A percentile compares a stretch with the other conserved stretches of the same genome.
Evolutionary conservation across 106 monocot species (phyloP).

Genomic region (Ottelia alismoides): DNA sequence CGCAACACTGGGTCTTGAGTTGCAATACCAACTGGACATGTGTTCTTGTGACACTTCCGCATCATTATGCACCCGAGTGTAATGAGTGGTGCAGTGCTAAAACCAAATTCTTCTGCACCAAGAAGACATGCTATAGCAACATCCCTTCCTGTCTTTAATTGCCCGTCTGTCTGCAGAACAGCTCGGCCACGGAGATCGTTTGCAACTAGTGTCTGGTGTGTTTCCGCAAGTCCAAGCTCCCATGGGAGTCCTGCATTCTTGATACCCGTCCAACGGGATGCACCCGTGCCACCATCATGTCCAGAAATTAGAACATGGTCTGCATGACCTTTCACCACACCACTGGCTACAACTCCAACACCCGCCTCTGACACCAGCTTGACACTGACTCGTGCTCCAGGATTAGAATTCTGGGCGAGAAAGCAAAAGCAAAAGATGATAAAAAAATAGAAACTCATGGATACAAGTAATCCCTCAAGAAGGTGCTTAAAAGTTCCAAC

Average conservation of each 20-base stretch:
- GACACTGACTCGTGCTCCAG: constrained; percentile 88
- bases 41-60: constrained; percentile 96
- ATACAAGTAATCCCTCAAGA: too few relatives aligned
- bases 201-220: constrained; percentile 91
- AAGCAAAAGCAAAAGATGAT: too few relatives aligned
- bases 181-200: constrained; percentile 97
- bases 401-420: constrained; percentile 91
- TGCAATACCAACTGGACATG: constrained; percentile 96
- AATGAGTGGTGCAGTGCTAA: constrained; percentile 95
- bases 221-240: constrained; percentile 97
- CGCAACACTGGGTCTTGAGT: constrained; percentile 96
- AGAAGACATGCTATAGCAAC: constrained; percentile 91
- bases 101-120: constrained; percentile 99
- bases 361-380: constrained; percentile 97
- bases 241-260: constrained; percentile 98
- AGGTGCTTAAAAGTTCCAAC: too few relatives aligned
- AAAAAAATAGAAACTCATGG: too few relatives aligned
- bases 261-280: constrained; percentile 98
- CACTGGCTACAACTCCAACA: constrained; percentile 98
- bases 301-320: constrained; percentile 99
- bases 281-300: constrained; percentile 98
- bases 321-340: constrained; percentile 98
- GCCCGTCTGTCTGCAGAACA: constrained; percentile 92
- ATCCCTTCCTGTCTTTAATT: constrained; percentile 95
- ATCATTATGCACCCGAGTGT: constrained; percentile 99